Base-by-base conservation (phyloP, 108 stramenopile species). In the Stephanodiscus triporus region DNA sequence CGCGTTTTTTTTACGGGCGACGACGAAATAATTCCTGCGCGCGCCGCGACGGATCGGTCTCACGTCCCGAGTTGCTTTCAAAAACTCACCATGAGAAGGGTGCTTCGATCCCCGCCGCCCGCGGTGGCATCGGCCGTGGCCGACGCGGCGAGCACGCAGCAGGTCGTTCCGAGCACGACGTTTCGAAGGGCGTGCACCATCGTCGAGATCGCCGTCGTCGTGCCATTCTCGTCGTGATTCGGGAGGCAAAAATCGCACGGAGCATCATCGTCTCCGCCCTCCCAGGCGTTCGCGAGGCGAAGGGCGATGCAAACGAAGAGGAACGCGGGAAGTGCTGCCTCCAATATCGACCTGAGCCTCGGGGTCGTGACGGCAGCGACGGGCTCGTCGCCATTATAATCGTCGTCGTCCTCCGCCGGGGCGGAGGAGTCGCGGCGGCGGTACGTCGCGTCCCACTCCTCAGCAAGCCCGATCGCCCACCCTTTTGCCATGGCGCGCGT, bases 321-420 rank as follows among this genome's bases (percentile, higher is more conserved):
- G 72, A 87, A 90, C 4, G 86, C 76, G 9, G 87, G 87, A 13
- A n/a, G n/a, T n/a, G n/a, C n/a, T n/a, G n/a, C n/a, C n/a, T n/a
- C n/a, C n/a, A n/a, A n/a, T n/a, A n/a, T n/a, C n/a, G n/a, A n/a
- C n/a, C n/a, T n/a, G n/a, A n/a, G n/a, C n/a, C n/a, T n/a, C n/a
- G n/a, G n/a, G 88, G 36, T 7, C 6, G 36, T 7, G 36, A 7
- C 66, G 23, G 45, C 24, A 24, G 22, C 45, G 23, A 13, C 48
- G 26, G 5, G 23, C 54, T 37, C 29, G 17, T 58, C 69, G 23
- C 9, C 37, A 80, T 59, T 55, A 57, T 56, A 68, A 67, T 80
- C 47, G 74, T 20, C 75, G 59, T 79, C 47, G 60, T 91, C 36
- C 36, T 4, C 7, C 36, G 4, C 7, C 36, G 36, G 36, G 7